Evolutionary conservation across 2,329 filamentous ascomycete genomes (phyloP).

Genomic region (Septoria petroselini): DNA sequence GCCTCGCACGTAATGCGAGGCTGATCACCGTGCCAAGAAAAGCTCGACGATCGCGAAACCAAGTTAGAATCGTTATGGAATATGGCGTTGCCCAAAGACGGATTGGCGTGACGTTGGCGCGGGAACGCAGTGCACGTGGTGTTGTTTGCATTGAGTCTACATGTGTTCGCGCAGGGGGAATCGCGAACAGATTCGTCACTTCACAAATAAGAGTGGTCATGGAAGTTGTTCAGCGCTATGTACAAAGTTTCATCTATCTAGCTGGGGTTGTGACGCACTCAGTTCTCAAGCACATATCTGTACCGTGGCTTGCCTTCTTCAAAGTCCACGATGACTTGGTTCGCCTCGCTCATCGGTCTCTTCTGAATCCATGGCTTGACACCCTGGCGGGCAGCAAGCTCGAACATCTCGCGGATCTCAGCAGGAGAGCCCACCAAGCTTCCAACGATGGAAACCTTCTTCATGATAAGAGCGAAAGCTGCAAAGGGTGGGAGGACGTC

Average conservation of each 20-base stretch:
- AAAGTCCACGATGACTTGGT: conserved; percentile 57
- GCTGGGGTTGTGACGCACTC: not conserved
- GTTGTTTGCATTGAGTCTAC: too few relatives aligned
- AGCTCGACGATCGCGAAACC: too few relatives aligned
- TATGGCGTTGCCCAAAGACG: too few relatives aligned
- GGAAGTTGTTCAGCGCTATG: too few relatives aligned
- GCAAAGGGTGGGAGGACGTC: conserved; percentile 53
- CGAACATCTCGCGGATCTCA: conserved; percentile 61
- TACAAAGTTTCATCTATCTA: not conserved
- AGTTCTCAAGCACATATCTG: conserved; percentile 32
- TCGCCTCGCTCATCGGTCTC: conserved; percentile 57
- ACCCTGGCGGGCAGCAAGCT: conserved; percentile 57
- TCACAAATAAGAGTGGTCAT: too few relatives aligned
- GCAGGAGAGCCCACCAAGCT: conserved; percentile 51
- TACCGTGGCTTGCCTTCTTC: conserved; percentile 53
- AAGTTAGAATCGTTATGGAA: too few relatives aligned
- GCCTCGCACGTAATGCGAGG: too few relatives aligned
- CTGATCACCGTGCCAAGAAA: too few relatives aligned
- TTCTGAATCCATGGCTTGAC: conserved; percentile 62
- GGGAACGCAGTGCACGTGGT: too few relatives aligned
- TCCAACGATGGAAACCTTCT: conserved; percentile 49
- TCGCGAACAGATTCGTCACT: too few relatives aligned
- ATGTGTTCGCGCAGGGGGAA: too few relatives aligned
- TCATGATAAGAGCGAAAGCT: conserved; percentile 58
- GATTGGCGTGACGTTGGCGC: too few relatives aligned